Percentiles rank a stretch among this genome's conserved stretches.
These are phyloP conservation scores for Pisolithus albus DNA, from an alignment of 768 basidiomycete genomes.

Conservation along the genomic window DNA sequence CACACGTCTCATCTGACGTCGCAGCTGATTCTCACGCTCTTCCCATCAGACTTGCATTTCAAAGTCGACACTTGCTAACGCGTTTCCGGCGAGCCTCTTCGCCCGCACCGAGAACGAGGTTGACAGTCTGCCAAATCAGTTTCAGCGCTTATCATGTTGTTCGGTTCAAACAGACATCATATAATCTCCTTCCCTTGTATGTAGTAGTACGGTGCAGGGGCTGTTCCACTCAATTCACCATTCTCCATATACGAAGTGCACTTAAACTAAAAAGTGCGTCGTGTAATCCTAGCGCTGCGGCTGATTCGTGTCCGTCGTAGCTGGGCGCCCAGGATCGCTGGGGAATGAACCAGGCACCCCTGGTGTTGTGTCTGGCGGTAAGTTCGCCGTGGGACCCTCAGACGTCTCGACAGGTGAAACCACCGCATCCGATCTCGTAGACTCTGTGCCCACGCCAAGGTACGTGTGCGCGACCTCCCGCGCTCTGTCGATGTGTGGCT, in stretches of 20 bases:
- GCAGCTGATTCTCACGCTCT: neutral
- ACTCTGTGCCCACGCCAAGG: slow-evolving; percentile 7
- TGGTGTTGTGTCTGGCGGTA: slow-evolving; percentile 31
- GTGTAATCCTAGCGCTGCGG: neutral
- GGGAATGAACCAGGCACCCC: slow-evolving; percentile 23
- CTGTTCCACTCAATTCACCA: too few relatives aligned
- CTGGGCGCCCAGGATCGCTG: slow-evolving; percentile 13
- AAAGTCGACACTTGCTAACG: neutral
- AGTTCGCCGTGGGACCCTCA: slow-evolving; percentile 27
- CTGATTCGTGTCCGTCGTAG: neutral
- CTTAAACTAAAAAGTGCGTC: too few relatives aligned
- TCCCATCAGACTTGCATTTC: neutral
- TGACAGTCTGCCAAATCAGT: too few relatives aligned
- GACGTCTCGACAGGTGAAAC: slow-evolving; percentile 2
- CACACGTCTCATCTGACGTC: neutral
- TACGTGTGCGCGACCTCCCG: slow-evolving; percentile 13
- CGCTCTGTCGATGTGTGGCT: slow-evolving; percentile 28
- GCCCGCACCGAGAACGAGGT: too few relatives aligned
- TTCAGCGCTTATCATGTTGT: too few relatives aligned
- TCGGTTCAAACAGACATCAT: too few relatives aligned
- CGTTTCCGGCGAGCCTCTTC: neutral
- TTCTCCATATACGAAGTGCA: too few relatives aligned
- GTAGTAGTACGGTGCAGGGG: too few relatives aligned
- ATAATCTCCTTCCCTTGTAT: too few relatives aligned
- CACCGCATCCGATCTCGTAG: slow-evolving; percentile 1